A percentile compares a stretch with the other conserved stretches of the same genome.
These are phyloP conservation scores for Tirmania nivea DNA, from an alignment of 495 filamentous ascomycete species.

Conservation along the genomic window DNA sequence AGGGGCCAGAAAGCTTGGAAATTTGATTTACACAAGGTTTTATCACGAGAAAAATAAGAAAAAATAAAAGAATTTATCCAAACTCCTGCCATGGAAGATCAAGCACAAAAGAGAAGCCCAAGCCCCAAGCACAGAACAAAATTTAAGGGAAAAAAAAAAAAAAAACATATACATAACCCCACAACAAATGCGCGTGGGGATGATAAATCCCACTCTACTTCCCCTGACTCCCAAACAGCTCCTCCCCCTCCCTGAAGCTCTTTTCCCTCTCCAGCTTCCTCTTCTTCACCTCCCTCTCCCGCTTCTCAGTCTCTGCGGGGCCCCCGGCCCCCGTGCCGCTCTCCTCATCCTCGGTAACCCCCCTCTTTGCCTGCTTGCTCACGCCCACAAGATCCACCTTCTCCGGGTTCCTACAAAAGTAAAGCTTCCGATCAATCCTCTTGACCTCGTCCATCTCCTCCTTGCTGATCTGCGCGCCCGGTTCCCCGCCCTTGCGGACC, in stretches of 20 bases:
- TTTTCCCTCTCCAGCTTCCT: conserved; percentile 15
- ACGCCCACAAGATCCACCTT: conserved; percentile 14
- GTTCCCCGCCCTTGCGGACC: conserved; percentile 32
- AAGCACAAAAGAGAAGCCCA: too few species aligned
- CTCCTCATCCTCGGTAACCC: not conserved
- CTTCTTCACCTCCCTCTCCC: conserved; percentile 15
- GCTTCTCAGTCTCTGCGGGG: conserved; percentile 4
- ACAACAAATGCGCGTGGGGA: too few species aligned
- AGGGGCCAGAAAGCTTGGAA: too few species aligned
- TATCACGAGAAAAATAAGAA: too few species aligned
- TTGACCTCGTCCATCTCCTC: conserved; percentile 23
- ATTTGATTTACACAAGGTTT: too few species aligned
- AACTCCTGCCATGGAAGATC: too few species aligned
- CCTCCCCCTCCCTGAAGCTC: conserved; percentile 16
- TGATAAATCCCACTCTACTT: too few species aligned
- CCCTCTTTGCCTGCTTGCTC: not conserved
- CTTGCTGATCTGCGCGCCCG: conserved; percentile 26
- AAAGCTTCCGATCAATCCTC: conserved; percentile 40
- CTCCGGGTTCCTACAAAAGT: conserved; percentile 41
- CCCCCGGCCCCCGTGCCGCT: not conserved
- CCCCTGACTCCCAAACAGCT: not conserved
- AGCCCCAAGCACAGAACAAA: too few species aligned
- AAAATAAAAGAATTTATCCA: too few species aligned
- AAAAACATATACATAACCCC: too few species aligned
- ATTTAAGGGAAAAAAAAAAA: too few species aligned